phyloP scores from a whole-genome alignment of 345 rosid species.

The Lepidium aucheri region DNA sequence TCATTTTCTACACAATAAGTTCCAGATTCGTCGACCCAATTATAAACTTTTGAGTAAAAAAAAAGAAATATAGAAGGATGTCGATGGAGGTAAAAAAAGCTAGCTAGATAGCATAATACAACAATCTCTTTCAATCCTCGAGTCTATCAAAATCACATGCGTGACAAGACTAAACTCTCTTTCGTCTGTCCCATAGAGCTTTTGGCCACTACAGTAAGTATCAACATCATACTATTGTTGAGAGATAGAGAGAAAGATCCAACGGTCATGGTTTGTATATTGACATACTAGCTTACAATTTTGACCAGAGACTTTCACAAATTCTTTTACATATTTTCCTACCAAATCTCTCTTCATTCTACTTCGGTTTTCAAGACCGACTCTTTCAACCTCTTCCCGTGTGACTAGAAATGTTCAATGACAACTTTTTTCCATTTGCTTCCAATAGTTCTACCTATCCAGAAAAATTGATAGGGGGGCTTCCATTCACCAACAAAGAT shows the following conservation, averaged over 20 bases:
- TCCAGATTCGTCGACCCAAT: conserved; percentile 24
- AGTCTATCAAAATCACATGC: conserved; percentile 32
- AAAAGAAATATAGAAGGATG: background rate
- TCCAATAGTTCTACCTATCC: too few relatives aligned
- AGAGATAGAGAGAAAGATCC: background rate
- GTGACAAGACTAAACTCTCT: conserved; percentile 53
- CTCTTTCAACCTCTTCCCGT: too few relatives aligned
- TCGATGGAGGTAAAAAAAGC: background rate
- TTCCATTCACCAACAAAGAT: too few relatives aligned
- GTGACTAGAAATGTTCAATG: too few relatives aligned
- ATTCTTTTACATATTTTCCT: background rate
- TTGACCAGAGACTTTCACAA: conserved; percentile 23
- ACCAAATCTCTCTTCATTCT: too few relatives aligned
- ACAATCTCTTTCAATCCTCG: conserved; percentile 5
- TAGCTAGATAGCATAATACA: background rate
- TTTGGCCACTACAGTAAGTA: conserved; percentile 20
- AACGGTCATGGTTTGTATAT: conserved; percentile 9
- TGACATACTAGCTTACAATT: background rate
- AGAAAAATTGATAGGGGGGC: too few relatives aligned
- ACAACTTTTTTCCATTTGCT: too few relatives aligned
- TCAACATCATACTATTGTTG: conserved; percentile 20
- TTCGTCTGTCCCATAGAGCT: conserved; percentile 10
- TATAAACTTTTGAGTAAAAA: conserved; percentile 4
- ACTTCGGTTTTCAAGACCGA: too few relatives aligned
- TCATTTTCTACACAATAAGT: background rate